Percentiles rank a stretch among this genome's conserved stretches.
Conservation (phyloP, 31 red algal genomes). For the Odonthalia washingtoniensis region DNA sequence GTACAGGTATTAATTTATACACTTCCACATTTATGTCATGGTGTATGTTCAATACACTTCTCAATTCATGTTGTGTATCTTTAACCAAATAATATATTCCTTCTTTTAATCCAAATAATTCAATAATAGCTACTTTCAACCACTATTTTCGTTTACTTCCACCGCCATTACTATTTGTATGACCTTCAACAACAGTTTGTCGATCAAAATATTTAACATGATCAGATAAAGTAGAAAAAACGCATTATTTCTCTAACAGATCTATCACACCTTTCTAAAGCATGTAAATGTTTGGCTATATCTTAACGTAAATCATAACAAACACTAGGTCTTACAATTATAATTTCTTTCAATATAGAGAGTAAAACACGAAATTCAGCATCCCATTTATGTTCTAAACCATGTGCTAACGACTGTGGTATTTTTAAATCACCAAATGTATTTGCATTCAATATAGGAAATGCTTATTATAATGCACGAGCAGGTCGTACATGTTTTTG, state of each 20-base stretch:
- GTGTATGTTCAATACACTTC: slow-evolving; percentile 74
- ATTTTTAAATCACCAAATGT: slow-evolving; percentile 98
- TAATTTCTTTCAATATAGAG: slow-evolving; percentile 85
- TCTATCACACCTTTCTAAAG: slow-evolving; percentile 43
- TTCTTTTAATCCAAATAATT: slow-evolving; percentile 60
- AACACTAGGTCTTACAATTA: slow-evolving; percentile 58
- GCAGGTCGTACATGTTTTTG: slow-evolving; percentile 74
- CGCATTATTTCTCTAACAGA: too few species aligned
- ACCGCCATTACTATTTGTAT: too few species aligned
- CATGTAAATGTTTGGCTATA: too few species aligned
- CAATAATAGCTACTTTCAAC: slow-evolving; percentile 82
- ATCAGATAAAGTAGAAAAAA: too few species aligned
- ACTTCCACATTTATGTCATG: slow-evolving; percentile 91
- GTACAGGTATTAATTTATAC: too few species aligned
- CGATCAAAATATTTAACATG: too few species aligned
- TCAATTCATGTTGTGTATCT: slow-evolving; percentile 66
- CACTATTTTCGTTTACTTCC: slow-evolving; percentile 83
- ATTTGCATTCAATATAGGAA: slow-evolving; percentile 87
- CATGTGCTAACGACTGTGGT: too few species aligned
- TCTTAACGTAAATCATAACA: slow-evolving; percentile 78
- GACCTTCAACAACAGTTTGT: too few species aligned
- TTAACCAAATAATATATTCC: slow-evolving; percentile 57
- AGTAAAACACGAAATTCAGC: slow-evolving; percentile 85
- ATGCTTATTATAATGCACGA: slow-evolving; percentile 65
- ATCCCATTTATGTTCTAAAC: too few species aligned